phyloP scores from a whole-genome alignment of 2,329 filamentous ascomycete genomes.

The Diatrype stigma region DNA sequence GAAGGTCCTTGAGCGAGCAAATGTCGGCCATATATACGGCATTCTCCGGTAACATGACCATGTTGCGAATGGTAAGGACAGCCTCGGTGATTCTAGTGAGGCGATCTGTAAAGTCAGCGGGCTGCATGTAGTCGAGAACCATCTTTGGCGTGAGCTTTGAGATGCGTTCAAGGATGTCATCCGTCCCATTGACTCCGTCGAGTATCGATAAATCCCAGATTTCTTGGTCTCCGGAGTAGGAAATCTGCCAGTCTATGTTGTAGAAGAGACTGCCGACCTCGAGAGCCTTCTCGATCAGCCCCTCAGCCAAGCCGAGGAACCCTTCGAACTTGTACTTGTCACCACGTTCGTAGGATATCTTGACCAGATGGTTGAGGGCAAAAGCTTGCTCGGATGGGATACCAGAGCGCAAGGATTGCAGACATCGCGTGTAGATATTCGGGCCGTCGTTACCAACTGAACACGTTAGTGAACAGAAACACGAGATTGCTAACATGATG shows the following conservation, averaged over 20 bases:
- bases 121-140: constrained; percentile 66
- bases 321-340: constrained; percentile 96
- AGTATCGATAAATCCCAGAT: constrained; percentile 46
- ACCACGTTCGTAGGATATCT: constrained; percentile 89
- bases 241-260: constrained; percentile 74
- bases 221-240: constrained; percentile 56
- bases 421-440: constrained; percentile 86
- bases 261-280: constrained; percentile 77
- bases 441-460: constrained; percentile 65
- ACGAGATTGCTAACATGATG: neutral
- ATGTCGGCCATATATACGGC: constrained; percentile 75
- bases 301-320: constrained; percentile 83
- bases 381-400: constrained; percentile 84
- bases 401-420: constrained; percentile 76
- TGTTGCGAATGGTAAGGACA: constrained; percentile 83
- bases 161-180: constrained; percentile 70
- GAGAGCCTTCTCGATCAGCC: constrained; percentile 78
- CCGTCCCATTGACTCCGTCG: constrained; percentile 62
- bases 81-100: constrained; percentile 81
- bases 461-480: constrained; percentile 15
- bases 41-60: constrained; percentile 91
- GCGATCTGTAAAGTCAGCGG: constrained; percentile 64
- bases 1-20: constrained; percentile 70
- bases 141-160: constrained; percentile 55
- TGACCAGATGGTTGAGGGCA: constrained; percentile 86